phyloP scores from a whole-genome alignment of 2,329 filamentous ascomycete species.

The Aotearoamyces nothofagi region DNA sequence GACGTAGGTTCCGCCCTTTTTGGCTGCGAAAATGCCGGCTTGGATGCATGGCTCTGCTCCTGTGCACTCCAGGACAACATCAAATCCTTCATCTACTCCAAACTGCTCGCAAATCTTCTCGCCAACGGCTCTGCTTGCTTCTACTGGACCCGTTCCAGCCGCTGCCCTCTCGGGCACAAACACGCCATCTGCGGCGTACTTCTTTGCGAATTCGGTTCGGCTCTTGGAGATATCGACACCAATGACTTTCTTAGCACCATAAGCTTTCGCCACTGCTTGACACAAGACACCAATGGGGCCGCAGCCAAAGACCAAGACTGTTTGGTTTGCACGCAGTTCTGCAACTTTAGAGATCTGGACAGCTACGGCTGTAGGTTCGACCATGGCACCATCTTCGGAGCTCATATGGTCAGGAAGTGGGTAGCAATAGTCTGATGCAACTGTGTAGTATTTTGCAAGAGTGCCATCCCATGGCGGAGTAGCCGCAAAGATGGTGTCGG shows the following conservation, averaged over 20 bases:
- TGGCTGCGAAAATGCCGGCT: constrained; percentile 26
- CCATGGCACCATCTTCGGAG: constrained; percentile 20
- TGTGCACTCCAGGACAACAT: constrained; percentile 33
- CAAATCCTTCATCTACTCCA: constrained; percentile 27
- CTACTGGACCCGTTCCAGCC: too few relatives aligned
- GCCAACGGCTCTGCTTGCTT: constrained; percentile 24
- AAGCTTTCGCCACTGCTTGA: constrained; percentile 29
- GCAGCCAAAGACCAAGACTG: constrained; percentile 31
- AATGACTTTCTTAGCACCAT: constrained; percentile 28
- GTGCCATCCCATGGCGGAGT: constrained; percentile 24
- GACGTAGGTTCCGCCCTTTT: constrained; percentile 31
- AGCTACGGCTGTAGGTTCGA: constrained; percentile 32
- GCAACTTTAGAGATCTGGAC: constrained; percentile 27
- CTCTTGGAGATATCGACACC: constrained; percentile 28
- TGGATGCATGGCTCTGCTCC: constrained; percentile 31
- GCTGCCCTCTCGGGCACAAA: constrained; percentile 22
- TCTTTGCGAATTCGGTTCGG: constrained; percentile 25
- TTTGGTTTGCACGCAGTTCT: constrained; percentile 24
- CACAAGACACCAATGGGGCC: constrained; percentile 32
- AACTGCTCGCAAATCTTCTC: too few relatives aligned
- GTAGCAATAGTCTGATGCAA: constrained; percentile 24
- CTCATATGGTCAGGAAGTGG: constrained; percentile 19
- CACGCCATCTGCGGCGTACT: constrained; percentile 28
- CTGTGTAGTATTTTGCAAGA: constrained; percentile 20
- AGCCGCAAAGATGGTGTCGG: constrained; percentile 24